Conservation (phyloP, 768 basidiomycete species). For the Boletus subcaerulescens region DNA sequence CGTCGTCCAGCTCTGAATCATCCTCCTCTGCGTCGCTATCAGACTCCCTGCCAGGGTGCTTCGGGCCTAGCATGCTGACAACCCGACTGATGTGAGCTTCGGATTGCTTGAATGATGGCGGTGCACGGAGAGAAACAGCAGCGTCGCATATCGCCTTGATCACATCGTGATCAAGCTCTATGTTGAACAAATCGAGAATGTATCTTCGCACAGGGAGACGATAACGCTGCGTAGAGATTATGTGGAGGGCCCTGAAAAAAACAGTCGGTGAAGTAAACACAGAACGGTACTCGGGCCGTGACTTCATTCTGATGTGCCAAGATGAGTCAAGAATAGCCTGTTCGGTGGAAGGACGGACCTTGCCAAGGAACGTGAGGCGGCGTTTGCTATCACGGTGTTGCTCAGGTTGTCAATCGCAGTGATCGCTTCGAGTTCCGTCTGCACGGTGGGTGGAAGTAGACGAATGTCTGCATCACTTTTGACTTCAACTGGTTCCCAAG, state of each 20-base stretch:
- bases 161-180: conserved; percentile 67
- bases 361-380: conserved; percentile 86
- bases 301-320: conserved; percentile 60
- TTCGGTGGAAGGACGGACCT: conserved; percentile 46
- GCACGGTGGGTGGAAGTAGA: conserved; percentile 61
- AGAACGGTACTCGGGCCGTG: conserved; percentile 66
- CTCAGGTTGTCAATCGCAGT: conserved; percentile 90
- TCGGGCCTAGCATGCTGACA: conserved; percentile 61
- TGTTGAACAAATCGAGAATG: conserved; percentile 88
- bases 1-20: conserved; percentile 48
- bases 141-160: conserved; percentile 53
- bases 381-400: conserved; percentile 94
- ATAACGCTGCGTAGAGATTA: conserved; percentile 86
- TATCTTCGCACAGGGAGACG: conserved; percentile 90
- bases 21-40: conserved; percentile 61
- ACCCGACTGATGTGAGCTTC: conserved; percentile 44
- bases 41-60: conserved; percentile 46
- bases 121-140: conserved; percentile 48
- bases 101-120: conserved; percentile 42
- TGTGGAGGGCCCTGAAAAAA: conserved; percentile 82
- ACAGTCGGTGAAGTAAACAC: conserved; percentile 77
- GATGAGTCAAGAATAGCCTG: not conserved
- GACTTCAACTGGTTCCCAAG: conserved; percentile 49
- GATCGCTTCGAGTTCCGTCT: conserved; percentile 78
- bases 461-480: conserved; percentile 39